Evolutionary conservation across 2,329 filamentous ascomycete species (phyloP).

Genomic region (Aspergillus flavus): DNA sequence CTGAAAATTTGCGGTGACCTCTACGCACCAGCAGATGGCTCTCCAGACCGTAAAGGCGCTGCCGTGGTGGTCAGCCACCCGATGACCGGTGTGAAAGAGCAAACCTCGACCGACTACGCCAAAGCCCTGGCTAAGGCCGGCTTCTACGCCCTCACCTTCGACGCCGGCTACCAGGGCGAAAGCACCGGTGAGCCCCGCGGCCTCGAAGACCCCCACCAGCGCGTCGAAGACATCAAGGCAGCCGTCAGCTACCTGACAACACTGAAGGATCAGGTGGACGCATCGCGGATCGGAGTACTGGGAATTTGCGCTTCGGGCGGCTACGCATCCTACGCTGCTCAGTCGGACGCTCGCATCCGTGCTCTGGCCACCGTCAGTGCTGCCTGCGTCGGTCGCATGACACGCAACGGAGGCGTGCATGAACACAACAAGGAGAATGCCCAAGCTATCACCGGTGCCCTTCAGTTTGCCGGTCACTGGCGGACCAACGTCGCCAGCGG

Average conservation of each 20-base stretch:
- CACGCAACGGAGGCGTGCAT: slow-evolving; percentile 10
- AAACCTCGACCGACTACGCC: slow-evolving; percentile 40
- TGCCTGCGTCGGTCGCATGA: slow-evolving; percentile 33
- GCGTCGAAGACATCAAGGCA: slow-evolving; percentile 39
- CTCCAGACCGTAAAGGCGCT: slow-evolving; percentile 12
- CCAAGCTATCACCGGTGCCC: slow-evolving; percentile 5
- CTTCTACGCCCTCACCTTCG: slow-evolving; percentile 40
- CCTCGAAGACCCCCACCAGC: slow-evolving; percentile 43
- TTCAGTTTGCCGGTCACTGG: slow-evolving; percentile 16
- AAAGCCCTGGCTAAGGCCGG: slow-evolving; percentile 31
- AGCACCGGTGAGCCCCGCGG: slow-evolving; percentile 37
- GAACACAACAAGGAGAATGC: slow-evolving; percentile 6
- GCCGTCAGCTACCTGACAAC: slow-evolving; percentile 38
- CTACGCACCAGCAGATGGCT: not conserved
- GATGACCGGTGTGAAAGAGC: slow-evolving; percentile 40
- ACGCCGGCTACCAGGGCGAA: slow-evolving; percentile 45
- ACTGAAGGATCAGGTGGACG: slow-evolving; percentile 28
- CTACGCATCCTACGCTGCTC: slow-evolving; percentile 39
- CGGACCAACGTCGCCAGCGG: slow-evolving; percentile 10
- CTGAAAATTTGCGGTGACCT: slow-evolving; percentile 2
- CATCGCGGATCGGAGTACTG: slow-evolving; percentile 38
- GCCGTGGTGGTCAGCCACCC: slow-evolving; percentile 23
- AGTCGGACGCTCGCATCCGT: slow-evolving; percentile 42
- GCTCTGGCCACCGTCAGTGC: slow-evolving; percentile 40
- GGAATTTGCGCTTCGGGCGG: slow-evolving; percentile 45